These are phyloP conservation scores for Penicillium arizonense DNA, from an alignment of 495 filamentous ascomycete species.

Conservation along the genomic window DNA sequence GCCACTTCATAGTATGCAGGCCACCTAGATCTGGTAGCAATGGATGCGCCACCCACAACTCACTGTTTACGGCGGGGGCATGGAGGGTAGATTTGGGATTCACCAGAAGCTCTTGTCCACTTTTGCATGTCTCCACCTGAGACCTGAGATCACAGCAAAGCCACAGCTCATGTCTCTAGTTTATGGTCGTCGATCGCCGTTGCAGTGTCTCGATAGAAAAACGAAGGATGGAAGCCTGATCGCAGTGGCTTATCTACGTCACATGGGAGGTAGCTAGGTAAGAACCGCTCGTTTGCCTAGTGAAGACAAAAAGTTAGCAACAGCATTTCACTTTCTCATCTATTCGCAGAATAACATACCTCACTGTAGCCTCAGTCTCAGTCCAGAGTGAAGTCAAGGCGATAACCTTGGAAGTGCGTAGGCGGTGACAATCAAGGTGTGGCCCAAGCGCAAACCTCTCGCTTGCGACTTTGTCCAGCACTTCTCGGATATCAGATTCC, in stretches of 20 bases:
- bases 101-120: slow-evolving; percentile 50
- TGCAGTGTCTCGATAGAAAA: slow-evolving; percentile 83
- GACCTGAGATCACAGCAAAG: slow-evolving; percentile 31
- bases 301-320: no score
- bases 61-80: slow-evolving; percentile 83
- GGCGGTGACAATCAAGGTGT: slow-evolving; percentile 40
- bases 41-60: slow-evolving; percentile 38
- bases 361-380: no score
- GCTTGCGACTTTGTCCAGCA: slow-evolving; percentile 34
- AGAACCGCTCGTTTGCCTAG: no score
- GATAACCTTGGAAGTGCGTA: slow-evolving; percentile 16
- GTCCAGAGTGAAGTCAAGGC: neutral
- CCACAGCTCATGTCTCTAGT: slow-evolving; percentile 78
- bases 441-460: slow-evolving; percentile 41
- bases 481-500: slow-evolving; percentile 22
- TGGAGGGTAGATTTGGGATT: slow-evolving; percentile 78
- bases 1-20: no score
- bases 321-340: no score
- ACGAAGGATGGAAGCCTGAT: slow-evolving; percentile 77
- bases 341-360: no score
- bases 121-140: no score
- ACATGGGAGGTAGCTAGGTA: no score
- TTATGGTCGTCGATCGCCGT: slow-evolving; percentile 78
- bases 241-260: slow-evolving; percentile 67
- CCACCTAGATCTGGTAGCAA: no score